Base-by-base conservation (phyloP, 352 stramenopile species). In the Achlya hypogyna region DNA sequence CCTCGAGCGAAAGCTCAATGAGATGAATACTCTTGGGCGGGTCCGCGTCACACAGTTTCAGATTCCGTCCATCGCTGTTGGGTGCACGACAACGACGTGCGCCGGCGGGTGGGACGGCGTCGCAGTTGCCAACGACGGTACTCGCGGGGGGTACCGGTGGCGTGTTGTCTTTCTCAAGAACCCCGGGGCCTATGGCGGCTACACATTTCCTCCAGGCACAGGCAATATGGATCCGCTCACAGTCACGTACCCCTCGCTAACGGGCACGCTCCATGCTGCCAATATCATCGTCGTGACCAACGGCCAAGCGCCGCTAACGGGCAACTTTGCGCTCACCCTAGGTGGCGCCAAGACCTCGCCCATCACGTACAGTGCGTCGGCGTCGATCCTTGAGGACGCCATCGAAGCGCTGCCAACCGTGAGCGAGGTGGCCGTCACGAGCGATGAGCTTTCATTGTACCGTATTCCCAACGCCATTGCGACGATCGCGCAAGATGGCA, bases 21-120 rank as follows among this genome's bases (percentile, higher is more conserved):
- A 98, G 76, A 96, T 99, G 82, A 92, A 88, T 58, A 98, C 89
- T 0, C 89, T 98, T 27, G 91, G 91, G 12, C 73, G 76, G 35
- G 91, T 98, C 0, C 86, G 86, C 22, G 91, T 99, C 2, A 85
- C 86, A 59, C 88, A 88, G 45, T 77, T 92, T 20, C 74, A 89
- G 27, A 98, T 97, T 69, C 95, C 94, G 6, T 95, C 82, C 22
- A 79, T 49, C 16, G 72, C 63, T 5, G 89, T 77, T 0, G 79
- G 79, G 4, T 93, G 85, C 35, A 42, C 32, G 10, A 69, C 79
- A 29, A 72, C 77, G 4, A 62, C 63, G 0, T 93, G 85, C 43
- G 87, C 83, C 0, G 95, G 91, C 62, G 95, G 96, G 0, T 98
- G 96, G 95, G 95, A 96, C 53, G 81, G 84, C 51, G 64, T 76